Conservation (phyloP, 2,329 filamentous ascomycete genomes). For the Penicillium paneum region DNA sequence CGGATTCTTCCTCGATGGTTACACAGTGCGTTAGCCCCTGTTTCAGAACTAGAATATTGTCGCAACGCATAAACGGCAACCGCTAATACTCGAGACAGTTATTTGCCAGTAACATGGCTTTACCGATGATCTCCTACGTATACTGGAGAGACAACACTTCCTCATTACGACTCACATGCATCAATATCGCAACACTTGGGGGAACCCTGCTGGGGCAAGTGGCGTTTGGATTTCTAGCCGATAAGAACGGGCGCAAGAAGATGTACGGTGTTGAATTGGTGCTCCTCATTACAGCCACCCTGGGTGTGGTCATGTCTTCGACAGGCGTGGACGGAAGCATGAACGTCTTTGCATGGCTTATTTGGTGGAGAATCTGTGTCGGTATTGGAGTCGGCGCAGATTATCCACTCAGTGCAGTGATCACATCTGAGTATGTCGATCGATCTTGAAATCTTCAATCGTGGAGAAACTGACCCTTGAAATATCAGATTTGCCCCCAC, state of each 20-base stretch:
- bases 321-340: constrained; percentile 44
- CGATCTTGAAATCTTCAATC: background rate
- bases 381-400: constrained; percentile 63
- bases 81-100: constrained; percentile 26
- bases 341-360: constrained; percentile 45
- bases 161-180: constrained; percentile 36
- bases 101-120: constrained; percentile 51
- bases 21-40: constrained; percentile 30
- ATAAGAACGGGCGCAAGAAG: constrained; percentile 49
- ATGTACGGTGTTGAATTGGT: constrained; percentile 53
- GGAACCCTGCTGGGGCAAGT: constrained; percentile 50
- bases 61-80: background rate
- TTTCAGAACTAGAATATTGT: background rate
- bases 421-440: constrained; percentile 60
- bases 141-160: constrained; percentile 45
- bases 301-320: constrained; percentile 48
- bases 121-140: constrained; percentile 49
- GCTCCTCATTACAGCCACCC: constrained; percentile 46
- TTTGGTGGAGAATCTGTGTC: constrained; percentile 49
- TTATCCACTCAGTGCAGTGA: constrained; percentile 65
- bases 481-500: constrained; percentile 49
- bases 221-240: constrained; percentile 47
- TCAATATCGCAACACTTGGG: constrained; percentile 48
- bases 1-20: constrained; percentile 51
- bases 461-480: background rate